phyloP scores from a whole-genome alignment of 2,329 filamentous ascomycete genomes.

The Pyricularia sp. region DNA sequence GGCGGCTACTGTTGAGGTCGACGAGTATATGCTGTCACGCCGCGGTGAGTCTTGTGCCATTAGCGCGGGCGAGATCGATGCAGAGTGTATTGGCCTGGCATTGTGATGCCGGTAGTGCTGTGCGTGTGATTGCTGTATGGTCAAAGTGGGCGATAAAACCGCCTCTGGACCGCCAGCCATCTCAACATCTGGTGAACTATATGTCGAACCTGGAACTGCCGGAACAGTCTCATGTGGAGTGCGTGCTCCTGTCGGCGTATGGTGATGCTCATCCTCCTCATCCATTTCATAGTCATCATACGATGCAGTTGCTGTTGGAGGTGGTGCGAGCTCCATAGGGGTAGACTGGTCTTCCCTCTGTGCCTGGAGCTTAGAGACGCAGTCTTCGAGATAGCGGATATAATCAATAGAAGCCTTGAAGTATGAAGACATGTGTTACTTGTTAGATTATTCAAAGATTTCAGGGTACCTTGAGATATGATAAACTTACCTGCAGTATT shows the following conservation, averaged over 20 bases:
- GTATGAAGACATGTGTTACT: neutral
- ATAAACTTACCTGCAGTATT: slow-evolving; percentile 68
- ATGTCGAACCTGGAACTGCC: neutral
- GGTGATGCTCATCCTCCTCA: neutral
- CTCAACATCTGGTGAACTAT: slow-evolving; percentile 41
- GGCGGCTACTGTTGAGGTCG: slow-evolving; percentile 30
- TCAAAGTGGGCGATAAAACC: slow-evolving; percentile 36
- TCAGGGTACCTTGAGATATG: neutral
- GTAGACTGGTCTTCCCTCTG: slow-evolving; percentile 29
- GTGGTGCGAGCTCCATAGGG: slow-evolving; percentile 18
- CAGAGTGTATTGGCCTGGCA: slow-evolving; percentile 22
- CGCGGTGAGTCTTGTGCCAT: slow-evolving; percentile 34
- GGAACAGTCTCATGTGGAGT: neutral
- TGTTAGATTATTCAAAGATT: neutral
- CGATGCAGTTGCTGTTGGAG: slow-evolving; percentile 42
- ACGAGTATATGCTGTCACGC: slow-evolving; percentile 42
- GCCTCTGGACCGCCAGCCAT: slow-evolving; percentile 43
- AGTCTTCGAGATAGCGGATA: slow-evolving; percentile 86
- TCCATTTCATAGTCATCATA: slow-evolving; percentile 1
- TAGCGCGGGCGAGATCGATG: slow-evolving; percentile 43
- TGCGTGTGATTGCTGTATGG: slow-evolving; percentile 14
- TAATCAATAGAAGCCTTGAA: slow-evolving; percentile 88
- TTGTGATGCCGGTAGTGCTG: neutral
- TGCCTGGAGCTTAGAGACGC: slow-evolving; percentile 69
- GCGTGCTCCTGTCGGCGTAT: neutral